Conservation (phyloP, 495 filamentous ascomycete genomes). For the Pyronema domesticum region DNA sequence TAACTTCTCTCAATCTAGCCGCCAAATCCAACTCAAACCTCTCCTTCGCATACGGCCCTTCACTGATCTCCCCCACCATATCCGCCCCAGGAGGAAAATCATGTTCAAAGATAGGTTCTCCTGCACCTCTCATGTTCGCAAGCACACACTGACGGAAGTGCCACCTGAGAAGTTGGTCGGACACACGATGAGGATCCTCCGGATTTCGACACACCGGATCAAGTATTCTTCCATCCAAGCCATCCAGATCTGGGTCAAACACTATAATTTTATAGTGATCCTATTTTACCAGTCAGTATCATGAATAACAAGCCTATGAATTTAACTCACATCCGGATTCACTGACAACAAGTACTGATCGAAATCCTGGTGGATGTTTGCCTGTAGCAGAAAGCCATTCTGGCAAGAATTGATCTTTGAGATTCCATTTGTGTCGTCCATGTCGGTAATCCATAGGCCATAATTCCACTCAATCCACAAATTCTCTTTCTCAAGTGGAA, state of each 20-base stretch:
- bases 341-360: slow-evolving; percentile 3
- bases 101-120: slow-evolving; percentile 25
- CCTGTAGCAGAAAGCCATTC: too few species aligned
- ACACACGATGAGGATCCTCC: slow-evolving; percentile 14
- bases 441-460: slow-evolving; percentile 9
- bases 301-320: slow-evolving; percentile 3
- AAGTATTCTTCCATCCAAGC: slow-evolving; percentile 10
- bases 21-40: slow-evolving; percentile 21
- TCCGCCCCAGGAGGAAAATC: slow-evolving; percentile 22
- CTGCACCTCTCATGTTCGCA: slow-evolving; percentile 20
- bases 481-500: slow-evolving; percentile 7
- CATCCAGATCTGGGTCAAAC: slow-evolving; percentile 10
- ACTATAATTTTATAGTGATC: slow-evolving; percentile 18
- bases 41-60: slow-evolving; percentile 13
- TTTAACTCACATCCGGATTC: slow-evolving; percentile 11
- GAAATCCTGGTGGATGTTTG: slow-evolving; percentile 14
- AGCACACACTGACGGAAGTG: slow-evolving; percentile 23
- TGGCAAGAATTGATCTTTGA: slow-evolving; percentile 4
- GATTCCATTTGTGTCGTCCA: slow-evolving; percentile 17
- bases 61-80: slow-evolving; percentile 15
- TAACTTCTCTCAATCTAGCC: slow-evolving; percentile 6
- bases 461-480: slow-evolving; percentile 6
- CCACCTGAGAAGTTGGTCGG: slow-evolving; percentile 21
- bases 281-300: slow-evolving; percentile 4
- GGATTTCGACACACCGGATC: slow-evolving; percentile 20